Base-by-base conservation (phyloP, 1,284 basidiomycete genomes). In the Bondarzewia mesenterica region DNA sequence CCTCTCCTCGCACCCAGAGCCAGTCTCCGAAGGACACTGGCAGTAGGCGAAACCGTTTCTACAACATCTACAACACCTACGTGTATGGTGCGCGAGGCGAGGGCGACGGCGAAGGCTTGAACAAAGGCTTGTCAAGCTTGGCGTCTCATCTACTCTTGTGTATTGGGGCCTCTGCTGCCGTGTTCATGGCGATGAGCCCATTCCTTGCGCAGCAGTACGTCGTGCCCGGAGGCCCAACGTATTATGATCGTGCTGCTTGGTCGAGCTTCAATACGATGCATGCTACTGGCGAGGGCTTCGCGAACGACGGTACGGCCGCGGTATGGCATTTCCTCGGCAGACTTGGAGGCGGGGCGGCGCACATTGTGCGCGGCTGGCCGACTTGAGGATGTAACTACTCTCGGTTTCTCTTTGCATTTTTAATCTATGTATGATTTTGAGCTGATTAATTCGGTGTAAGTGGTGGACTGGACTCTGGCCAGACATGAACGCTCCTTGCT, bases 1-100 rank as follows among this genome's bases (percentile, higher is more conserved):
- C 69, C 47, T 81, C 80, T 5, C 61, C 63, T 15, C 71, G 68
- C 54, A 68, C 63, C 4, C 63, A 67, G n/a, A 57, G 59, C 51
- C 69, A 49, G 52, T 60, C 60, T 15, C 50, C 60, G 56, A 57
- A 58, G 50, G 67, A 67, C 49, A 59, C 58, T 35, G 67, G 65
- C 50, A 63, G 45, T 32, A 63, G 70, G 26, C 64, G 70, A 40
- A 72, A 69, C 47, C 71, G 78, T 39, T 87, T 89, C 63, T 88
- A 85, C 68, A 89, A 88, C 63, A 84, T 89, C 60, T 88, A 89
- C 64, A 88, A 88, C 64, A 87, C 85, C 12, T 88, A 87, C 54
- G 77, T 87, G 37, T 85, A 84, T 57, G 79, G 77, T 37, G 62
- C 65, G 42, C 63, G 66, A 47, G 61, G 58, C 39, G 61, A 60